Evolutionary conservation across 1,139 yeast species (phyloP), one percentile per base, ranked within the genome.

Genomic region (Sugiyamaella paludigena): DNA sequence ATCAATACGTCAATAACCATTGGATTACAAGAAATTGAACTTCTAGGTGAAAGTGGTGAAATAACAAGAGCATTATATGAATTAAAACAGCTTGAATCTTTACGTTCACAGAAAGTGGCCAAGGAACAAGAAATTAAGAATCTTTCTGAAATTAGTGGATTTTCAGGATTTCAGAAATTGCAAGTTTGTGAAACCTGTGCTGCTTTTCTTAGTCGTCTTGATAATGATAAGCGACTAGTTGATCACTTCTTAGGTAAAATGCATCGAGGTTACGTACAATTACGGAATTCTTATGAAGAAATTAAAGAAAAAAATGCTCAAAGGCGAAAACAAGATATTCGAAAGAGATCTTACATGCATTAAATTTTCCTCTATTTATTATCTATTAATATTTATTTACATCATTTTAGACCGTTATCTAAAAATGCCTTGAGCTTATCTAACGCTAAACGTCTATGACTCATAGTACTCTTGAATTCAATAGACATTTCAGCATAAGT

Each of bases 181-280:
- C 97, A 89, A 65, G 95, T 88, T 0, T 92, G 98, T 69, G 87
- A 81, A 57, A 83, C 81, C 1, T 92, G 98, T 70, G 97, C 96
- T 0, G 96, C 96, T 0, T 88, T 84, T 64, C 72, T 92, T 48
- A 87, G 96, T 4, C 74, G 95, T 52, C 72, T 89, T 50, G 98
- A 92, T 66, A 87, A 86, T 54, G 98, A 91, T 65, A 74, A 92
- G 61, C 76, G 98, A 56, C 73, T 92, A 58, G 96, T 95, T 0
- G 97, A 88, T 62, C 98, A 92, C 68, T 89, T 88, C 64, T 71
- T 84, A 33, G 98, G 98, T 4, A 89, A 87, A 59, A 79, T 87
- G 49, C 98, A 91, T 68, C 67, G 86, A 58, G 92, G 89, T 0
- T 88, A 83, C 65, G 91, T 84, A 2, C 80, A 77, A 47, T 82